A percentile compares a stretch with the other conserved stretches of the same genome.
Evolutionary conservation across 805 yeast species (phyloP).

Genomic region (Candida khao-thaluensis): DNA sequence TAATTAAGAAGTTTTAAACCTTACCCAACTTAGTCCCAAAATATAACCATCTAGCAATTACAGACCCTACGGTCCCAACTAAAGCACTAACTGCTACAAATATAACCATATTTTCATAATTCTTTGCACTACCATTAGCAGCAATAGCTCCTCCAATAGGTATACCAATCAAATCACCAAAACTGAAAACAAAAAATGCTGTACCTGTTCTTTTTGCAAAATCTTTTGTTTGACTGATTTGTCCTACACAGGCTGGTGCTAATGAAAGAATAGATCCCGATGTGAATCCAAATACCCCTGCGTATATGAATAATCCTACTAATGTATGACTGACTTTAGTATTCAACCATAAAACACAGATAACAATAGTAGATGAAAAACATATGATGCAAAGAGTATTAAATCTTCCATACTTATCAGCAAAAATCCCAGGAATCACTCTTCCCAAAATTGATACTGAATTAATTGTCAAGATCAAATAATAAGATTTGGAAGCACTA

Average conservation of each 20-base stretch:
- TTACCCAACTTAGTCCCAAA: slow-evolving; percentile 18
- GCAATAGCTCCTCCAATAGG: slow-evolving; percentile 31
- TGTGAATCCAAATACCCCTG: slow-evolving; percentile 27
- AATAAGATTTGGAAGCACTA: slow-evolving; percentile 18
- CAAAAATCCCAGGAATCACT: slow-evolving; percentile 24
- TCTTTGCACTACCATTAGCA: slow-evolving; percentile 4
- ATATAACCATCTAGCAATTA: slow-evolving; percentile 21
- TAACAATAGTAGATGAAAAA: slow-evolving; percentile 18
- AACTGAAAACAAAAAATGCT: slow-evolving; percentile 24
- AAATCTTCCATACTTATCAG: slow-evolving; percentile 27
- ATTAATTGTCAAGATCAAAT: slow-evolving; percentile 24
- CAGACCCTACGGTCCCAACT: slow-evolving; percentile 22
- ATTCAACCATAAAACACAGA: slow-evolving; percentile 25
- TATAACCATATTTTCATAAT: slow-evolving; percentile 23
- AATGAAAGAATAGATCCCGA: slow-evolving; percentile 28
- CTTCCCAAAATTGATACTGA: slow-evolving; percentile 28
- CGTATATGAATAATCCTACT: slow-evolving; percentile 23
- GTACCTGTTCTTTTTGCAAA: slow-evolving; percentile 29
- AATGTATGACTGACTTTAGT: slow-evolving; percentile 24
- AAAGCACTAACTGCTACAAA: slow-evolving; percentile 22
- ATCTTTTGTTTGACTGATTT: slow-evolving; percentile 24
- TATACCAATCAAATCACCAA: slow-evolving; percentile 29
- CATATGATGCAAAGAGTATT: slow-evolving; percentile 21
- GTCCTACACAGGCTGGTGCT: slow-evolving; percentile 28
- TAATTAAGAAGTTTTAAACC: too few relatives aligned